Conservation (phyloP, 1,284 basidiomycete species). For the Austroboletus novae-zelandiae region DNA sequence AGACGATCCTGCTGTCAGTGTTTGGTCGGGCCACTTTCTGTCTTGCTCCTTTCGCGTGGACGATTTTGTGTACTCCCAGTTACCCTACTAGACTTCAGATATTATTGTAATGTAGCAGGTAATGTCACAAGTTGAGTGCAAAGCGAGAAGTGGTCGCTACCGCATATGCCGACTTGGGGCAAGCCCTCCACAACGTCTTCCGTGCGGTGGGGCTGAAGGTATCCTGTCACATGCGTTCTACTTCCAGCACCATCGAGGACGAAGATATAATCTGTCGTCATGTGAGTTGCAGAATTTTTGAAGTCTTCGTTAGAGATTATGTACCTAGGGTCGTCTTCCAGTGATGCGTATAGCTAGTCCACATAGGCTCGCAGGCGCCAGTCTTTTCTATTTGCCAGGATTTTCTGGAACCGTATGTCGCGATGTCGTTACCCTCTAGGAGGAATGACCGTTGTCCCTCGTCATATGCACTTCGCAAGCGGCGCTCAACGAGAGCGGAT, state of each 20-base stretch:
- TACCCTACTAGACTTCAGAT: conserved; percentile 12
- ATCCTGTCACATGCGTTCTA: conserved; percentile 49
- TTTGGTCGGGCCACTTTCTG: background rate
- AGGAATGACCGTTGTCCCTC: conserved; percentile 42
- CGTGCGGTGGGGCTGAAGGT: conserved; percentile 66
- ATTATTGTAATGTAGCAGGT: conserved; percentile 12
- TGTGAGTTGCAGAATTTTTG: conserved; percentile 6
- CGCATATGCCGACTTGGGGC: conserved; percentile 76
- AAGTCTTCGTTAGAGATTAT: conserved; percentile 13
- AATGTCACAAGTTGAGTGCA: conserved; percentile 47
- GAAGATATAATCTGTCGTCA: conserved; percentile 80
- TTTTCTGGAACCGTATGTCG: conserved; percentile 51
- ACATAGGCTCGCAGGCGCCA: conserved; percentile 71
- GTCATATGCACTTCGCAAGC: conserved; percentile 60
- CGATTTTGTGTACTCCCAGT: conserved; percentile 3
- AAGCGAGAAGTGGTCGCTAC: conserved; percentile 86
- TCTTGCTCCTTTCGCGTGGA: background rate
- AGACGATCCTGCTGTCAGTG: background rate
- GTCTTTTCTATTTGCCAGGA: conserved; percentile 38
- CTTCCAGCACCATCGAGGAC: conserved; percentile 47
- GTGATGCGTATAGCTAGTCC: conserved; percentile 77
- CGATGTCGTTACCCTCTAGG: conserved; percentile 21
- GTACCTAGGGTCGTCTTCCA: conserved; percentile 85
- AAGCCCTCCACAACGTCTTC: conserved; percentile 70
- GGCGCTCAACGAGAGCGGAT: conserved; percentile 44